Base-by-base conservation (phyloP, 108 stramenopile genomes). In the Nitzschia inconspicua region DNA sequence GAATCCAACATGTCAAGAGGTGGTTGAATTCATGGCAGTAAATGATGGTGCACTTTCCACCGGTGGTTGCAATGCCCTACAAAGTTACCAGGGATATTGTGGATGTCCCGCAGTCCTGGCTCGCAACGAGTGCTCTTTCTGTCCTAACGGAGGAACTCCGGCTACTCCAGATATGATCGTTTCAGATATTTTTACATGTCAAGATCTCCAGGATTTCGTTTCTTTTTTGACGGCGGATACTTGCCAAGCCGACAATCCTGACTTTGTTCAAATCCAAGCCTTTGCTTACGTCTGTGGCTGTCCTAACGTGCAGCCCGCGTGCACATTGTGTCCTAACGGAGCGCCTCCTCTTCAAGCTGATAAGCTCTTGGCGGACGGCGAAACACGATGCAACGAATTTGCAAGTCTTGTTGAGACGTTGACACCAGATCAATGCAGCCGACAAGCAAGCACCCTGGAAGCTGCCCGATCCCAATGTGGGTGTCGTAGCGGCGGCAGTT, bases 271-370 rank as follows among this genome's bases (percentile, higher is more conserved):
- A 35, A 60, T 68, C n/a, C 49, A 60, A 51, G 67, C 47, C 14
- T 58, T 60, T 8, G 67, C 25, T 9, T 68, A 68, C 29, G 26
- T 60, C 1, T 68, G 67, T 51, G 67, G 67, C 1, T 68, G 67
- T 40, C 49, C 50, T 20, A 24, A 42, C 20, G 58, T 52, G 2
- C 13, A 60, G 34, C 55, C 67, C 3, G 16, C 25, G 13, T 68
- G 67, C 47, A 60, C 50, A 23, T 43, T 68, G 2, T 68, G 67
- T 49, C 50, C 48, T 4, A 32, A 53, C 26, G 67, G 67, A 16
- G 23, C 16, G 2, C 16, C 10, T 30, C 58, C 57, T 24, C 44
- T 52, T 3, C 3, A 27, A 11, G 47, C 48, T 10, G 29, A 52
- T 32, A 32, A 30, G 20, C n/a, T 39, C 13, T 44, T 42, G 4